phyloP scores from a whole-genome alignment of 2,329 filamentous ascomycete genomes.

The Verticillium alfalfae region DNA sequence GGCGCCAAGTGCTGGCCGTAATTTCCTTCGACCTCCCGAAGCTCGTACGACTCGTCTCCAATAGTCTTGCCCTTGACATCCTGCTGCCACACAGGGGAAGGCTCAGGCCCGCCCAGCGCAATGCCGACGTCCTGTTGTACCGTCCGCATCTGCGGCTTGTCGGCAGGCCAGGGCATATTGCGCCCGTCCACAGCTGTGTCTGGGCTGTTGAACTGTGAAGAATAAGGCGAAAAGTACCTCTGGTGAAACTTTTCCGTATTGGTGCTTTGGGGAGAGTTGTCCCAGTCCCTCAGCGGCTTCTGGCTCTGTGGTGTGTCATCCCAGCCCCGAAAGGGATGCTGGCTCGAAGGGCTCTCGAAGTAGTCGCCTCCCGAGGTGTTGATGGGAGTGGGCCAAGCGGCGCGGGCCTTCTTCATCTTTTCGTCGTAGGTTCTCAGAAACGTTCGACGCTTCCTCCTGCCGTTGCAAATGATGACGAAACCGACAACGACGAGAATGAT shows the following conservation, averaged over 20 bases:
- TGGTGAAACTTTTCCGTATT: constrained; percentile 31
- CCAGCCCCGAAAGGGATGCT: constrained; percentile 36
- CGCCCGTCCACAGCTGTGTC: constrained; percentile 36
- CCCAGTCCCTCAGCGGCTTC: constrained; percentile 46
- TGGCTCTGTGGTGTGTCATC: constrained; percentile 52
- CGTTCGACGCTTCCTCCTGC: constrained; percentile 46
- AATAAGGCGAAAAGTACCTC: constrained; percentile 55
- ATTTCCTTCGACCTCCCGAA: constrained; percentile 36
- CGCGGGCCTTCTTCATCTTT: constrained; percentile 21
- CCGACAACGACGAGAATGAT: constrained; percentile 42
- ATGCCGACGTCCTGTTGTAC: constrained; percentile 33
- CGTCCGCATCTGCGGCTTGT: not conserved
- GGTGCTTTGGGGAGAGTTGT: constrained; percentile 44
- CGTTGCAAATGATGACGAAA: constrained; percentile 50
- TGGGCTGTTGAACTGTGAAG: constrained; percentile 54
- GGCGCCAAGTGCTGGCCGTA: constrained; percentile 12
- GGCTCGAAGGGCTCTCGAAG: constrained; percentile 17
- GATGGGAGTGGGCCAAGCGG: constrained; percentile 35
- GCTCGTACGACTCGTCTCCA: constrained; percentile 39
- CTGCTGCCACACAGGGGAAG: constrained; percentile 18
- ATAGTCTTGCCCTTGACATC: constrained; percentile 35
- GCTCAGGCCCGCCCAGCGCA: constrained; percentile 33
- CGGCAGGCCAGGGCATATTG: constrained; percentile 28
- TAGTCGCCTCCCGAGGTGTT: constrained; percentile 12
- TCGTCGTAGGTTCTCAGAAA: constrained; percentile 43